A percentile compares a stretch with the other conserved stretches of the same genome.
phyloP scores from a whole-genome alignment of 2,329 filamentous ascomycete species.

The Fusarium floridanum region DNA sequence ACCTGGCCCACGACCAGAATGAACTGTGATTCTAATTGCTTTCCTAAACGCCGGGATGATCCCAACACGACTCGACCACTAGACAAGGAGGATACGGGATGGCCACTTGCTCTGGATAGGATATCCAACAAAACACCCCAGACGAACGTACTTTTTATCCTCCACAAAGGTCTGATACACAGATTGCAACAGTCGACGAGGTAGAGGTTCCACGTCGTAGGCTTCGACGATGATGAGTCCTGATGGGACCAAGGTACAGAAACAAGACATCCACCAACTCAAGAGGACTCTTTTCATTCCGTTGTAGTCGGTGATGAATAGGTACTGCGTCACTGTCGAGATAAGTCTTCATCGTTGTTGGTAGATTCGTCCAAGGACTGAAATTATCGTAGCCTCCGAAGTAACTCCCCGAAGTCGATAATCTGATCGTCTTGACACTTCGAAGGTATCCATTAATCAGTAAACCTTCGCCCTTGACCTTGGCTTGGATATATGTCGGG shows the following conservation, averaged over 20 bases:
- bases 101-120: background rate
- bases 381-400: background rate
- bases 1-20: too few relatives aligned
- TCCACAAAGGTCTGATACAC: background rate
- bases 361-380: background rate
- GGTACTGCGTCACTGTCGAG: background rate
- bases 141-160: background rate
- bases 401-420: background rate
- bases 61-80: background rate
- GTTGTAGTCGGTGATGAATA: background rate
- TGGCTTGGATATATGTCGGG: background rate
- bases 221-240: background rate
- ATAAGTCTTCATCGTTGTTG: background rate
- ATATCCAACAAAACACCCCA: conserved; percentile 1
- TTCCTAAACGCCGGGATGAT: background rate
- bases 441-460: background rate
- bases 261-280: background rate
- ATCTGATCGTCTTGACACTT: background rate
- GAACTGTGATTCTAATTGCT: background rate
- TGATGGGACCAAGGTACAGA: background rate
- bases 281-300: background rate
- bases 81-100: background rate
- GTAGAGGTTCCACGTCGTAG: background rate
- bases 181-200: background rate
- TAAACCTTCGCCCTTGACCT: background rate